Conservation (phyloP, 805 yeast genomes). For the Tetrapisispora nanseiensis region DNA sequence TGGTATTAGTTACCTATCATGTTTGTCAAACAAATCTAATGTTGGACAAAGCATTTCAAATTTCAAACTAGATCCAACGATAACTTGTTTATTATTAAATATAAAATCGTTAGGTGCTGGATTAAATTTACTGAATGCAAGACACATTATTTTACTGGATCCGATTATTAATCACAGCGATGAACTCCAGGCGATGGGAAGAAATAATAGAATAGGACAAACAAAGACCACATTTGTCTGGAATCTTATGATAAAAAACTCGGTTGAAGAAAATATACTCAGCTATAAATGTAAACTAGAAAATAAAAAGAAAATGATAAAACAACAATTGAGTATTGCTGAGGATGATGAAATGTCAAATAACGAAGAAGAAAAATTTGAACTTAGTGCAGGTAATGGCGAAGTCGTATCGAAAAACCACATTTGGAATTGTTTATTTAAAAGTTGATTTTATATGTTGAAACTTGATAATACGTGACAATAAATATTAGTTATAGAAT, state of each 20-base stretch:
- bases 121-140: conserved; percentile 80
- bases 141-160: conserved; percentile 85
- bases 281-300: conserved; percentile 25
- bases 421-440: conserved; percentile 26
- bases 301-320: conserved; percentile 10
- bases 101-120: conserved; percentile 88
- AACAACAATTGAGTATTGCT: not conserved
- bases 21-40: conserved; percentile 33
- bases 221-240: conserved; percentile 72
- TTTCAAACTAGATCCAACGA: conserved; percentile 48
- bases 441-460: not conserved
- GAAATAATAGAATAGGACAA: conserved; percentile 92
- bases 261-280: conserved; percentile 85
- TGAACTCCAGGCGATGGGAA: conserved; percentile 84
- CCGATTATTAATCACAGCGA: conserved; percentile 82
- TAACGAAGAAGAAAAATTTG: conserved; percentile 18
- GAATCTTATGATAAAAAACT: conserved; percentile 75
- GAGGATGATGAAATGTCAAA: conserved; percentile 4
- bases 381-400: conserved; percentile 20
- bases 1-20: conserved; percentile 36
- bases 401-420: conserved; percentile 24
- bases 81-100: conserved; percentile 80
- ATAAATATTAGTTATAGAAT: not conserved
- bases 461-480: not conserved
- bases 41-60: conserved; percentile 30